Conservation (phyloP, 2,329 filamentous ascomycete species). For the Ascochyta viciae-villosae region DNA sequence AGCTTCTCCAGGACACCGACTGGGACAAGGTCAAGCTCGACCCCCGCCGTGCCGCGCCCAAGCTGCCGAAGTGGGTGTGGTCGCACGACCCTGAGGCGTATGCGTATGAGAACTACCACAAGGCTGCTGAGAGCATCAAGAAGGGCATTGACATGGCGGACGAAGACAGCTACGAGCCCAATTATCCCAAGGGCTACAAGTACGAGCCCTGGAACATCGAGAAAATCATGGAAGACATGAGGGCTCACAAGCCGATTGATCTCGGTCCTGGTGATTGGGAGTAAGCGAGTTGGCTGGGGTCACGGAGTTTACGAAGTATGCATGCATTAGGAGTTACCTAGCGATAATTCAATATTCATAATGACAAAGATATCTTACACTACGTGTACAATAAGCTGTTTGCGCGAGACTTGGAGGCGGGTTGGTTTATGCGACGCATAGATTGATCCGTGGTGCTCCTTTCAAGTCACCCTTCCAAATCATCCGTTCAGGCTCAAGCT, state of each 20-base stretch:
- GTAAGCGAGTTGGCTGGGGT: conserved; percentile 8
- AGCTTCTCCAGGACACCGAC: conserved; percentile 57
- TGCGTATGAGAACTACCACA: conserved; percentile 53
- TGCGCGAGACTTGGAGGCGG: too few species aligned
- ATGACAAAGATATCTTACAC: not conserved
- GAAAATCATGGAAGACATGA: conserved; percentile 51
- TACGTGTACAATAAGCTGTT: not conserved
- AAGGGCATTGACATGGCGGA: conserved; percentile 53
- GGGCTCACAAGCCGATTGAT: conserved; percentile 43
- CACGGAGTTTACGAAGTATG: not conserved
- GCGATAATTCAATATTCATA: not conserved
- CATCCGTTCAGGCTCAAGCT: not conserved
- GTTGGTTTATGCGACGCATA: not conserved
- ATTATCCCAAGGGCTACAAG: conserved; percentile 53
- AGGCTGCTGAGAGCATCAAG: conserved; percentile 52
- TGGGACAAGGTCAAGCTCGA: conserved; percentile 58
- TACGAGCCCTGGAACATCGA: conserved; percentile 54
- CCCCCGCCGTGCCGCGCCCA: conserved; percentile 53
- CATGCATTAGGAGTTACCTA: conserved; percentile 8
- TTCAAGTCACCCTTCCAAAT: not conserved
- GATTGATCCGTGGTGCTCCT: too few species aligned
- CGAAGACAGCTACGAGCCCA: conserved; percentile 51
- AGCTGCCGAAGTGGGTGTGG: conserved; percentile 57
- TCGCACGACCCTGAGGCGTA: conserved; percentile 55
- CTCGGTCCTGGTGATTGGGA: conserved; percentile 49